Evolutionary conservation across 306 rosid species (phyloP).

Genomic region (Prinsepia uniflora): DNA sequence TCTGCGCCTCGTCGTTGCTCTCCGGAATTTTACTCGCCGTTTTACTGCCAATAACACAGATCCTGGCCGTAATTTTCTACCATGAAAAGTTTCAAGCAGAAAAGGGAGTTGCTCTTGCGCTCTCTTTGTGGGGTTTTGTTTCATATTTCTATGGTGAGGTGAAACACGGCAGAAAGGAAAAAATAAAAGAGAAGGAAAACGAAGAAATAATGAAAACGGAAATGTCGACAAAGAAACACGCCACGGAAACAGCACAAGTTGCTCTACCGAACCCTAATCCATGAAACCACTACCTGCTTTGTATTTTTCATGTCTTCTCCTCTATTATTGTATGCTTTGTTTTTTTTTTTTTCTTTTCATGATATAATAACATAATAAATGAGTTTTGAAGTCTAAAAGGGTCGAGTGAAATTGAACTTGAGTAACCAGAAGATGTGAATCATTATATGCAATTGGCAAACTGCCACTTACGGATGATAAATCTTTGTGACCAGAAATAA

Average conservation of each 20-base stretch:
- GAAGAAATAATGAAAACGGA: neutral
- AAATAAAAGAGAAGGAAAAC: neutral
- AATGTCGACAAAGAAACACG: neutral
- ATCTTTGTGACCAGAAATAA: no score
- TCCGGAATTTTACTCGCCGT: conserved; percentile 44
- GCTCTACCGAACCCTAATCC: conserved; percentile 11
- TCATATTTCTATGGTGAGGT: conserved; percentile 59
- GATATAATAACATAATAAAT: no score
- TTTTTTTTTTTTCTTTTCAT: no score
- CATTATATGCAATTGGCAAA: no score
- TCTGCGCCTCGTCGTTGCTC: conserved; percentile 45
- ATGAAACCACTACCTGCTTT: neutral
- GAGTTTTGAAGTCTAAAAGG: no score
- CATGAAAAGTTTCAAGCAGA: conserved; percentile 43
- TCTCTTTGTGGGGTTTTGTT: conserved; percentile 51
- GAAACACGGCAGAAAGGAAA: conserved; percentile 28
- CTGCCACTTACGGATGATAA: no score
- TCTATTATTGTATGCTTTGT: neutral
- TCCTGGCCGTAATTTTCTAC: conserved; percentile 43
- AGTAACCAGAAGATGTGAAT: no score
- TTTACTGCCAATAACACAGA: conserved; percentile 38
- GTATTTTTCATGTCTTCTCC: neutral
- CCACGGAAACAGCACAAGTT: neutral
- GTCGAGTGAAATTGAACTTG: no score
- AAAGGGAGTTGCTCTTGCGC: conserved; percentile 43